Evolutionary conservation across 73 alveolate genomes (phyloP).

Genomic region (Durusdinium trenchii): DNA sequence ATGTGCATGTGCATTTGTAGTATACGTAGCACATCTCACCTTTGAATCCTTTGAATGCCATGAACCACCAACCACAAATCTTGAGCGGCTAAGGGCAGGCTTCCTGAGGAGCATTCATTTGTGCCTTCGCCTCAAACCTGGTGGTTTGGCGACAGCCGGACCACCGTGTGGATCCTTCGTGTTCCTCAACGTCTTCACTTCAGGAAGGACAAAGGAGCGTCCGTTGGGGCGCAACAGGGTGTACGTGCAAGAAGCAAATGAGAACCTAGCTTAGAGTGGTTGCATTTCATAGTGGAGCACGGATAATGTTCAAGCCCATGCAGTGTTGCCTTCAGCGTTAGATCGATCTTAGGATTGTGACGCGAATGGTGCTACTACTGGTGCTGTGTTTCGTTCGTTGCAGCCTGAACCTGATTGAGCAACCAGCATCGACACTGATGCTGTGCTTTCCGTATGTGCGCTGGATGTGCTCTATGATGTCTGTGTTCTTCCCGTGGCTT

Average conservation of each 20-base stretch:
- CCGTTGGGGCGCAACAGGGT: neutral
- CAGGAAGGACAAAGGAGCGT: neutral
- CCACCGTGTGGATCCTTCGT: conserved; percentile 22
- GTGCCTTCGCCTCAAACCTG: neutral
- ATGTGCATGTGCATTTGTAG: too few species aligned
- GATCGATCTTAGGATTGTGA: neutral
- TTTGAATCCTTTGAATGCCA: too few species aligned
- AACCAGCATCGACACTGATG: neutral
- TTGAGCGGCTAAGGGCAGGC: neutral
- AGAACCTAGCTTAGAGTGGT: neutral
- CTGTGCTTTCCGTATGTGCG: neutral
- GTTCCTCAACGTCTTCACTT: neutral
- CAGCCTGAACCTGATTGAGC: neutral
- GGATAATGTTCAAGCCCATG: neutral
- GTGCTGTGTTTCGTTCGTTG: neutral
- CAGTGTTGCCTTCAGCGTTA: neutral
- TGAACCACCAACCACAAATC: neutral
- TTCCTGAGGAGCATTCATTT: neutral
- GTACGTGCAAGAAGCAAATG: neutral
- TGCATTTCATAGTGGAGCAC: neutral
- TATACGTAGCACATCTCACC: too few species aligned
- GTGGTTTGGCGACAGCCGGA: neutral
- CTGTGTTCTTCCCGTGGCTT: neutral
- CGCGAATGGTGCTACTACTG: neutral
- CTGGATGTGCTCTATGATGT: neutral